These are phyloP conservation scores for Penicillium sclerotiorum DNA, from an alignment of 2,329 filamentous ascomycete genomes.

Conservation along the genomic window DNA sequence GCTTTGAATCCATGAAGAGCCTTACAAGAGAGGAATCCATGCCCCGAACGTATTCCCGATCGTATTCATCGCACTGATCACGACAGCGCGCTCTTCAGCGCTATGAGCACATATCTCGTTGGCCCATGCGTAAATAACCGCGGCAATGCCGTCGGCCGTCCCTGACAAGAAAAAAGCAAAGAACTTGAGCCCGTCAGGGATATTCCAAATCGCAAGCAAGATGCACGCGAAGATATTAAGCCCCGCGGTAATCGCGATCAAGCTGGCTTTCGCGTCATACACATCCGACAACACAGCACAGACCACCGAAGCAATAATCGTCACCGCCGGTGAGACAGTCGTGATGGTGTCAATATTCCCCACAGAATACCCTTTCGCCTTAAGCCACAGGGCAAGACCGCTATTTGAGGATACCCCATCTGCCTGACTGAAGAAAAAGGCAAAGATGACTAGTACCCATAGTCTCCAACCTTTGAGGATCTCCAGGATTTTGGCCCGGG, in stretches of 20 bases:
- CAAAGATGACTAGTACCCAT: conserved; percentile 19
- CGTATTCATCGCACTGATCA: conserved; percentile 32
- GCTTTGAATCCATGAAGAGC: too few relatives aligned
- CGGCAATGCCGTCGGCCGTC: conserved; percentile 25
- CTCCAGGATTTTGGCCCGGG: conserved; percentile 8
- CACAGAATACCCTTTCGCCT: conserved; percentile 23
- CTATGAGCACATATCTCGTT: conserved; percentile 36
- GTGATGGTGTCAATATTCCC: conserved; percentile 22
- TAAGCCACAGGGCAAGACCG: conserved; percentile 24
- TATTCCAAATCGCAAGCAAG: conserved; percentile 20
- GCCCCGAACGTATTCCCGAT: conserved; percentile 36
- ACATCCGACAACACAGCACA: conserved; percentile 19
- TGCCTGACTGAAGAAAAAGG: conserved; percentile 28
- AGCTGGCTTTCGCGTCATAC: conserved; percentile 17
- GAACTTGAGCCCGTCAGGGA: conserved; percentile 20
- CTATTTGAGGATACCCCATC: conserved; percentile 26
- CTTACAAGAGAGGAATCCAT: conserved; percentile 31
- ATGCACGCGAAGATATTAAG: conserved; percentile 22
- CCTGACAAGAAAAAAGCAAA: conserved; percentile 25
- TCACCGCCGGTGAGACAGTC: conserved; percentile 20
- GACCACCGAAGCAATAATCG: conserved; percentile 20
- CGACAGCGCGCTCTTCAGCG: conserved; percentile 28
- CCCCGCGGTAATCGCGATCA: conserved; percentile 17
- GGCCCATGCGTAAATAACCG: conserved; percentile 27
- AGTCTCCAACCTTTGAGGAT: conserved; percentile 23